phyloP scores from a whole-genome alignment of 1,284 basidiomycete genomes.

The Sanghuangporus baumii region DNA sequence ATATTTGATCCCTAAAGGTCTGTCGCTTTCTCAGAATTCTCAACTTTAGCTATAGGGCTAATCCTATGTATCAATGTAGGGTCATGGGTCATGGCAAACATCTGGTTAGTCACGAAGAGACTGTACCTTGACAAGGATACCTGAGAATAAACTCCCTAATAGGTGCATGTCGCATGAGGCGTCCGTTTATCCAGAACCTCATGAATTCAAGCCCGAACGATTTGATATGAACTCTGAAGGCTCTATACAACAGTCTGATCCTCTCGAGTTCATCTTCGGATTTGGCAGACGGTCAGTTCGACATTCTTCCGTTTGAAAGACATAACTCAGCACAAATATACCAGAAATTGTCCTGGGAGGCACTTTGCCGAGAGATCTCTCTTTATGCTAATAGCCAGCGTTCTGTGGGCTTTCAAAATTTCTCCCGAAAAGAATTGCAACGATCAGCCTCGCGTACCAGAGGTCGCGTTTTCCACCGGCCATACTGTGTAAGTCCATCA shows the following conservation, averaged over 20 bases:
- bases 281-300: conserved; percentile 7
- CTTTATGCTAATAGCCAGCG: conserved; percentile 14
- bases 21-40: neutral
- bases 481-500: neutral
- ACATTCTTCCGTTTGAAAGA: neutral
- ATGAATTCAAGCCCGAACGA: conserved; percentile 6
- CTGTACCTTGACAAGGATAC: neutral
- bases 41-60: neutral
- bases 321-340: conserved; percentile 5
- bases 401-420: conserved; percentile 20
- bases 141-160: neutral
- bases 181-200: neutral
- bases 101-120: conserved; percentile 10
- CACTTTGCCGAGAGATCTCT: conserved; percentile 4
- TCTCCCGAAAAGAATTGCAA: neutral
- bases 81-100: conserved; percentile 16
- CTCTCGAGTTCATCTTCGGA: neutral
- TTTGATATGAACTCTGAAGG: neutral
- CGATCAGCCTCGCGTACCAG: neutral
- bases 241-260: neutral
- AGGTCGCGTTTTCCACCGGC: neutral
- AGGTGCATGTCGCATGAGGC: conserved; percentile 17
- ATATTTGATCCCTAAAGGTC: conserved; percentile 7
- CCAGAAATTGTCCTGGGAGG: conserved; percentile 17
- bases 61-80: conserved; percentile 5